Evolutionary conservation across 352 stramenopile genomes (phyloP).

Genomic region (Globisporangium apiculatum): DNA sequence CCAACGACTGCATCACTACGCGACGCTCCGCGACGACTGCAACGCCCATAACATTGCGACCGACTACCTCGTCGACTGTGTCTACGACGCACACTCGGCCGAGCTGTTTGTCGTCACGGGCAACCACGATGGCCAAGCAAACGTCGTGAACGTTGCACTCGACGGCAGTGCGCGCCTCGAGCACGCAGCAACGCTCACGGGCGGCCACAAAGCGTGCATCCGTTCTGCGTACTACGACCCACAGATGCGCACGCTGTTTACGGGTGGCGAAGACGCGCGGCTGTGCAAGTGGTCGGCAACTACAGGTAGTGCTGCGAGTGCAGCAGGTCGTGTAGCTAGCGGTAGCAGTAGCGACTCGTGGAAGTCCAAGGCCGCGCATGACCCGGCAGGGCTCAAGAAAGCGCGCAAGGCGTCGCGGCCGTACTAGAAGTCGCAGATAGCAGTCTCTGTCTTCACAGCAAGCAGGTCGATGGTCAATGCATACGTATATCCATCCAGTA

Average conservation of each 20-base stretch:
- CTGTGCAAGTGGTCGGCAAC: conserved; percentile 69
- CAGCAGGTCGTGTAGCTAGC: no score
- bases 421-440: conserved; percentile 27
- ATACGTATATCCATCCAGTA: no score
- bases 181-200: conserved; percentile 37
- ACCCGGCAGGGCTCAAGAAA: conserved; percentile 55
- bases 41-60: conserved; percentile 52
- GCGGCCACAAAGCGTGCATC: conserved; percentile 82
- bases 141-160: conserved; percentile 57
- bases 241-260: conserved; percentile 43
- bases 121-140: conserved; percentile 71
- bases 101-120: conserved; percentile 75
- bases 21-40: conserved; percentile 67
- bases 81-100: conserved; percentile 66
- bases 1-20: conserved; percentile 75
- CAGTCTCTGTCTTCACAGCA: no score
- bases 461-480: no score
- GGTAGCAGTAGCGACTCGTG: not conserved
- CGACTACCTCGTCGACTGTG: conserved; percentile 85
- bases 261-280: conserved; percentile 81
- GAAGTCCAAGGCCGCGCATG: conserved; percentile 25
- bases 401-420: conserved; percentile 64
- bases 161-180: conserved; percentile 42
- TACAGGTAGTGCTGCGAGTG: not conserved
- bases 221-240: conserved; percentile 74